Base-by-base conservation (phyloP, 2,329 filamentous ascomycete species). In the Chalara sp. region DNA sequence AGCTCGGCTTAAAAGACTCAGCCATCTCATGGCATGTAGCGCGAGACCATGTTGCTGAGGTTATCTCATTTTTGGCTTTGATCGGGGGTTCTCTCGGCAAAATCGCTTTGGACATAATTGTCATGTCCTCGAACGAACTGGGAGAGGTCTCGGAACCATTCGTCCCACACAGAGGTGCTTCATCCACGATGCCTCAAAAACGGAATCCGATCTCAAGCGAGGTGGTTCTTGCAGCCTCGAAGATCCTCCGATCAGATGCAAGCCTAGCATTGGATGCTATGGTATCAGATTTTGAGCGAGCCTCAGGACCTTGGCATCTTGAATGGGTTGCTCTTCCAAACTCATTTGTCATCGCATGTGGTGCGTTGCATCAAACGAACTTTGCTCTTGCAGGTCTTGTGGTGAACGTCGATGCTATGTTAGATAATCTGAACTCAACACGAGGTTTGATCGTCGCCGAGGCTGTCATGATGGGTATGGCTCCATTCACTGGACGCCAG, bases 401-500 rank as follows among this genome's bases (percentile, higher is more conserved):
- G 1, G 77, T 81, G 5, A 70, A 80, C 53, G 65, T 65, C 0
- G 67, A 71, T 46, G 64, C 69, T 11, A 79, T 81, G 76, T 57
- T 71, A 48, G 59, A 63, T 0, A 81, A 80, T 53, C 65, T 81
- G 1, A 67, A 71, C 44, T 76, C 72, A 1, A 78, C 76, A 0
- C 66, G 66, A 41, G 77, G 77, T 0, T 61, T 80, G 21, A 80
- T 80, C 55, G 77, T 80, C 10, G 76, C 70, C 0, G 78, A 81
- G 64, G 76, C 78, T 2, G 75, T 81, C n/a, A 80, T 81, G 77
- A 80, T 81, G 78, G 73, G 70, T 1, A 66, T 81, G 46, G 78
- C 76, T n/a, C 68, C 70, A 12, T 65, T 72, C 62, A 64, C 77
- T 40, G 77, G 78, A 6, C 67, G 78, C 11, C 74, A 76, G 52